Conservation (phyloP, 148 eudicot species). For the Dianthus caryophyllus region DNA sequence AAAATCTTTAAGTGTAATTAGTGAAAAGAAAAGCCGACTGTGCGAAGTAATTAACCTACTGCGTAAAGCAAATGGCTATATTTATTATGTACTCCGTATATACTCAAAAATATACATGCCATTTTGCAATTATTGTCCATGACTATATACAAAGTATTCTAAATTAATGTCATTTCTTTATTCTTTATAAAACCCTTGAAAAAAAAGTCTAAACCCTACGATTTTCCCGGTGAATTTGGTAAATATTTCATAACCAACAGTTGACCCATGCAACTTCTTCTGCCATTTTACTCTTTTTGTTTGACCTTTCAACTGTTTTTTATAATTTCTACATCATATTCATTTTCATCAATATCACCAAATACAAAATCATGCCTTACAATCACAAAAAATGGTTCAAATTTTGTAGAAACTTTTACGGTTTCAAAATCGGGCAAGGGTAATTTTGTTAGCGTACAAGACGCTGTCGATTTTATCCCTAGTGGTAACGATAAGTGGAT, state of each 20-base stretch:
- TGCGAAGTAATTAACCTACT: too few relatives aligned
- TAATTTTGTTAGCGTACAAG: not conserved
- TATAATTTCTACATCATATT: not conserved
- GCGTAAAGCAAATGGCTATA: too few relatives aligned
- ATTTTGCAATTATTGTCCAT: too few relatives aligned
- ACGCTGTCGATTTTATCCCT: not conserved
- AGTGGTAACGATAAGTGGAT: not conserved
- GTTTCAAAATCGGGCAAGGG: not conserved
- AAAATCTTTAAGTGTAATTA: too few relatives aligned
- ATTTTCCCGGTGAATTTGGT: not conserved
- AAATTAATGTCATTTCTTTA: not conserved
- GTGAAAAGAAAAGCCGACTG: too few relatives aligned
- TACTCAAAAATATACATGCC: too few relatives aligned
- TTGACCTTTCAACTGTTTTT: not conserved
- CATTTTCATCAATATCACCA: not conserved
- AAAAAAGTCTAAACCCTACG: not conserved
- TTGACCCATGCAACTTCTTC: not conserved
- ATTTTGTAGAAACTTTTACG: not conserved
- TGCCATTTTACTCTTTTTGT: not conserved
- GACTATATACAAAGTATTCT: too few relatives aligned
- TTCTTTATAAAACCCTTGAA: not conserved
- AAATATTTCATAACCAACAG: not conserved
- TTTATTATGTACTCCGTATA: too few relatives aligned
- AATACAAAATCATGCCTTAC: not conserved
- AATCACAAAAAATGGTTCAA: not conserved